Evolutionary conservation across 2,329 filamentous ascomycete genomes (phyloP), one percentile per base, ranked within the genome.

Genomic region (Ascochyta lentis): DNA sequence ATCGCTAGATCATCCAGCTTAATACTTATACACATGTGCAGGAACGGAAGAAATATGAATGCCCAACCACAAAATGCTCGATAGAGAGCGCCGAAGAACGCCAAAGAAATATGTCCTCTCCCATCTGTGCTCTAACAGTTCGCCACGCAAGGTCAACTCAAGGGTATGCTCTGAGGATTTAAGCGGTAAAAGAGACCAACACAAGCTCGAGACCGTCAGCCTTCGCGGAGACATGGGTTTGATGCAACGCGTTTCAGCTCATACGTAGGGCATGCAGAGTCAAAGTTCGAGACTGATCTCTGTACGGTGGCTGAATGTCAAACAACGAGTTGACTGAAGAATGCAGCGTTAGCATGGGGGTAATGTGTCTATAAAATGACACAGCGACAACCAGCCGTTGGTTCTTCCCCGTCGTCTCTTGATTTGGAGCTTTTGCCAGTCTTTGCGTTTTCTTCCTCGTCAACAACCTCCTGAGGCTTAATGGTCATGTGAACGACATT

Each of bases 401-500:
- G 83, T 61, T 80, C 78, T 57, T 86, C 84, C 33, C 80, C 80
- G 26, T 80, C 80, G 41, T 86, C 85, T 58, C 84, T 79, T 37
- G 77, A 67, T 61, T 56, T 67, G 24, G 78, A 76, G 46, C 79
- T 76, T 74, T 89, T 90, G 55, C 84, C 83, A 31, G 85, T 84
- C 70, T 88, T 89, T 53, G 89, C 87, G 64, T 91, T 89, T 63
- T 89, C 86, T 69, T 95, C 92, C 61, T 96, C 89, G 62, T 96
- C 89, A 58, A 94, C 80, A 35, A 89, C 84, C 70, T 96, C 91
- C 70, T 92, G 89, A 3, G 92, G 92, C 66, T 91, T 90, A 66
- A 96, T 87, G 6, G 90, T 94, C 92, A 96, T 96, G 76, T 96
- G 92, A n/a, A 96, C 87, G 26, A 96, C 90, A 64, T 96, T 96